A percentile compares a stretch with the other conserved stretches of the same genome.
phyloP scores from a whole-genome alignment of 805 yeast species.

The Candida ipomoeae region DNA sequence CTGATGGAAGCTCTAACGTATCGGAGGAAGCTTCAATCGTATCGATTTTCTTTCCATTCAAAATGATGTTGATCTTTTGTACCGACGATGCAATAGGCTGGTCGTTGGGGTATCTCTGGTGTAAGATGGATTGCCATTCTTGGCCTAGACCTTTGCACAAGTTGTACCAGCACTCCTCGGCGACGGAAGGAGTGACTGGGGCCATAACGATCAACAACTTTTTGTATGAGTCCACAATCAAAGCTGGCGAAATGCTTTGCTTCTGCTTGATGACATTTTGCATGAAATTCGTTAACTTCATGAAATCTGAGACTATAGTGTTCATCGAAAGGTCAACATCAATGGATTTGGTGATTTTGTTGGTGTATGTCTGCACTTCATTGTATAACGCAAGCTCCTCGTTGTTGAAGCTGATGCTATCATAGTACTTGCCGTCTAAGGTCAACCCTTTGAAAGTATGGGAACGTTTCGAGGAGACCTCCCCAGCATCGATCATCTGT shows the following conservation, averaged over 20 bases:
- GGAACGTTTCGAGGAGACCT: background rate
- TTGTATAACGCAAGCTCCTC: conserved; percentile 58
- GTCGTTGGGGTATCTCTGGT: conserved; percentile 61
- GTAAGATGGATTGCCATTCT: conserved; percentile 48
- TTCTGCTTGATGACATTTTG: conserved; percentile 33
- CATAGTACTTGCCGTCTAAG: conserved; percentile 18
- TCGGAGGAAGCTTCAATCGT: conserved; percentile 35
- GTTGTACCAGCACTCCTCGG: conserved; percentile 77
- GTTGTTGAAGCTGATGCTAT: conserved; percentile 27
- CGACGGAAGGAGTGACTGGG: conserved; percentile 77
- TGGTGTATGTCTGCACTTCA: conserved; percentile 44
- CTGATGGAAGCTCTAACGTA: conserved; percentile 36
- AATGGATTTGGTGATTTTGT: conserved; percentile 56
- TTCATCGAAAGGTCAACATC: conserved; percentile 61
- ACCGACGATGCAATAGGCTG: conserved; percentile 38
- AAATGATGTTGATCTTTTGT: conserved; percentile 52
- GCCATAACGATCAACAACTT: conserved; percentile 60
- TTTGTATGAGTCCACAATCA: conserved; percentile 48
- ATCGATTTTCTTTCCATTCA: conserved; percentile 69
- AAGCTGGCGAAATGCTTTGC: conserved; percentile 26
- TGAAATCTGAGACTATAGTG: conserved; percentile 83
- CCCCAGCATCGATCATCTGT: conserved; percentile 10
- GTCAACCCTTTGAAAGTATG: conserved; percentile 16
- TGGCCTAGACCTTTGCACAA: conserved; percentile 14
- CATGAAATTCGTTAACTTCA: conserved; percentile 68